Evolutionary conservation across 2,329 filamentous ascomycete genomes (phyloP).

Genomic region (Ceratocystis ficicola): DNA sequence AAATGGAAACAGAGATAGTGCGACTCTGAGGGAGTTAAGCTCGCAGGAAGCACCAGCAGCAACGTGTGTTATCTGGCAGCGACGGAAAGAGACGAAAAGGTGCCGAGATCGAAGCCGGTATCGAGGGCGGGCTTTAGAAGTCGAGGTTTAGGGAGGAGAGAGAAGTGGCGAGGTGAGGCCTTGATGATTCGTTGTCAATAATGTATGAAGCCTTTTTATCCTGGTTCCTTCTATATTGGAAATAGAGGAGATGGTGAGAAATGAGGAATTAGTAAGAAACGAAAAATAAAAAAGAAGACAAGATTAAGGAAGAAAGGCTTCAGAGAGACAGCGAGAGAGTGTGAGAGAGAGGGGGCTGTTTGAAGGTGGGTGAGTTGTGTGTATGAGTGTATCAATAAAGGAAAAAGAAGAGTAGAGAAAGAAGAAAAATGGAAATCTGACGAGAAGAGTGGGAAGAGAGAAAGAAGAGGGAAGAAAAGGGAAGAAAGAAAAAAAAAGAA

Average conservation of each 20-base stretch:
- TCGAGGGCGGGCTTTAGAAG: constrained; percentile 19
- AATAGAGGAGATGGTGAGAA: constrained; percentile 6
- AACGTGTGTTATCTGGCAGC: constrained; percentile 5
- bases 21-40: neutral
- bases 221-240: constrained; percentile 11
- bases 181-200: neutral
- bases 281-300: neutral
- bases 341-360: neutral
- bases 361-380: constrained; percentile 3
- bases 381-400: constrained; percentile 18
- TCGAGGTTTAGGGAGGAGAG: neutral
- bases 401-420: constrained; percentile 23
- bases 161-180: neutral
- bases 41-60: neutral
- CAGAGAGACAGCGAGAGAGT: constrained; percentile 14
- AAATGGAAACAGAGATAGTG: neutral
- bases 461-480: constrained; percentile 9
- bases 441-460: constrained; percentile 23
- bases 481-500: constrained; percentile 8
- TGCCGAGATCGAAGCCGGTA: constrained; percentile 26
- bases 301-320: neutral
- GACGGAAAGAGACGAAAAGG: constrained; percentile 21
- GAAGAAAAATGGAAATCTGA: constrained; percentile 22
- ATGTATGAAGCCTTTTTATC: constrained; percentile 23
- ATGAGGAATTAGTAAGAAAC: constrained; percentile 9